phyloP scores from a whole-genome alignment of 2,329 filamentous ascomycete genomes.

The Hyphodiscus sp. region DNA sequence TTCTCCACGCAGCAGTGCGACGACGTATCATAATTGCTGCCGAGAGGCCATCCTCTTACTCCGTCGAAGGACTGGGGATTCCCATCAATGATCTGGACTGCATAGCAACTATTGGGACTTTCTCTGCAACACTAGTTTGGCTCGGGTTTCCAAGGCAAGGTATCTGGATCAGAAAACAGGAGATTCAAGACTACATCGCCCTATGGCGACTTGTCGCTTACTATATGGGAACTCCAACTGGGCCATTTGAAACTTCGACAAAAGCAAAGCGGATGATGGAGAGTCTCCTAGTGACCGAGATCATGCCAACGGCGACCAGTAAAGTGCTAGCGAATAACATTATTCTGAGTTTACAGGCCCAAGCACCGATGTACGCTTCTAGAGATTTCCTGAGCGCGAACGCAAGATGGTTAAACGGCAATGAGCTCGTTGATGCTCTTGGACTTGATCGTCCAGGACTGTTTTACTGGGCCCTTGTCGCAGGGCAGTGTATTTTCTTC shows the following conservation, averaged over 20 bases:
- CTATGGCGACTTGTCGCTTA: conserved; percentile 71
- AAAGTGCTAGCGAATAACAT: conserved; percentile 68
- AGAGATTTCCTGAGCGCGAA: conserved; percentile 61
- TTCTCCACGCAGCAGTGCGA: conserved; percentile 63
- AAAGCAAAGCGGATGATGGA: conserved; percentile 61
- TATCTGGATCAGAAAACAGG: conserved; percentile 54
- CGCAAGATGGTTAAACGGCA: conserved; percentile 64
- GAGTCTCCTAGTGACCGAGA: conserved; percentile 57
- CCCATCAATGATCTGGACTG: conserved; percentile 73
- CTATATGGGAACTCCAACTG: conserved; percentile 62
- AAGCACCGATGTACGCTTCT: conserved; percentile 59
- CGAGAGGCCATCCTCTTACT: conserved; percentile 55
- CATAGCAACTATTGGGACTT: conserved; percentile 64
- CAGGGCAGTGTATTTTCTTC: conserved; percentile 26
- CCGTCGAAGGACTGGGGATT: conserved; percentile 50
- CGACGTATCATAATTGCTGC: conserved; percentile 55
- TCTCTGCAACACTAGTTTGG: conserved; percentile 63
- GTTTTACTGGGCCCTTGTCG: conserved; percentile 24
- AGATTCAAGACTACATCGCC: conserved; percentile 64
- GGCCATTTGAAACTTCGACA: conserved; percentile 48
- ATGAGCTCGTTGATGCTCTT: conserved; percentile 52
- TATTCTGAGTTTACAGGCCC: conserved; percentile 58
- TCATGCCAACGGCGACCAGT: conserved; percentile 57
- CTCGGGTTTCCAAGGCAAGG: conserved; percentile 66
- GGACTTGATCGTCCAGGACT: conserved; percentile 26